Evolutionary conservation across 2,329 filamentous ascomycete species (phyloP).

Genomic region (Phialocephala sp.): DNA sequence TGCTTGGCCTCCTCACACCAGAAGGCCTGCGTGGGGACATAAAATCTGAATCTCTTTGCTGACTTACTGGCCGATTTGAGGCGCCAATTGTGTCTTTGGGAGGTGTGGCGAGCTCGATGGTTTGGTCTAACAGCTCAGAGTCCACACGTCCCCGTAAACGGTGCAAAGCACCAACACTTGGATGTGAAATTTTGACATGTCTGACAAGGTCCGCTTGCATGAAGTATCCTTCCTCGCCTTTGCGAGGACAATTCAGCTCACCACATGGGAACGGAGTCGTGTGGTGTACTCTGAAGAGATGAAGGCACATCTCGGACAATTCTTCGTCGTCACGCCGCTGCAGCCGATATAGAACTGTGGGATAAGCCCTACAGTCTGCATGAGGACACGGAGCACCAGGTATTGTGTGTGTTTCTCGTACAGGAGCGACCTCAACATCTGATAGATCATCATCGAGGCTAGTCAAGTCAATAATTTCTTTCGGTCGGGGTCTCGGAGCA

Average conservation of each 20-base stretch:
- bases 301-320: conserved; percentile 36
- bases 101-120: conserved; percentile 11
- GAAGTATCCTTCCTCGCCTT: conserved; percentile 37
- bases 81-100: not conserved
- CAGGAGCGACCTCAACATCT: conserved; percentile 19
- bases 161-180: conserved; percentile 29
- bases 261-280: conserved; percentile 39
- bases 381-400: conserved; percentile 36
- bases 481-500: not conserved
- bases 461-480: not conserved
- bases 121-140: conserved; percentile 29
- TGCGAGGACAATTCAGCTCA: conserved; percentile 34
- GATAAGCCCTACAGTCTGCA: conserved; percentile 30
- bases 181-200: conserved; percentile 36
- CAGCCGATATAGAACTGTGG: conserved; percentile 30
- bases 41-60: conserved; percentile 29
- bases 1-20: conserved; percentile 13
- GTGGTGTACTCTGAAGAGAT: conserved; percentile 35
- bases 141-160: conserved; percentile 36
- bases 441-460: conserved; percentile 6
- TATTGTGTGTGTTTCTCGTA: conserved; percentile 15
- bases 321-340: conserved; percentile 33
- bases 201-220: conserved; percentile 35
- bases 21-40: conserved; percentile 25
- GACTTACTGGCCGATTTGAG: conserved; percentile 10